Evolutionary conservation across 2,329 filamentous ascomycete genomes (phyloP), one percentile per base, ranked within the genome.

Genomic region (Lasiodiplodia theobromae): DNA sequence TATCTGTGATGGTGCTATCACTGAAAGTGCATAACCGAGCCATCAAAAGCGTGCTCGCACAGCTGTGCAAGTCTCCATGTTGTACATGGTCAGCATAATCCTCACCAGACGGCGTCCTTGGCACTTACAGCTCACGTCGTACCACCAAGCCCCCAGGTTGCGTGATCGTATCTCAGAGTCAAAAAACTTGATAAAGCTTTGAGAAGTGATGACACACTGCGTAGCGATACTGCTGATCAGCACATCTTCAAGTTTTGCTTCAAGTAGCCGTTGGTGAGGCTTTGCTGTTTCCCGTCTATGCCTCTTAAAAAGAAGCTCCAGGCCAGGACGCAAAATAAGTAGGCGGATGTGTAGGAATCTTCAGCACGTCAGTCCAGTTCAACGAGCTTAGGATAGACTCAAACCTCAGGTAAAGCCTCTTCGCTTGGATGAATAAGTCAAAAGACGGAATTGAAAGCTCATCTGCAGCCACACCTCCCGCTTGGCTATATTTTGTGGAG

Each of bases 401-500:
- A 54, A 34, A 54, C 52, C 52, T 54, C 34, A 54, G 31, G 18
- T 54, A 54, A 18, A 54, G 52, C 23, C 52, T 54, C 52, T 54
- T 31, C 3, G 52, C 52, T 34, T 54, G 52, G 25, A 31, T 0
- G 2, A 31, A 8, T 12, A 54, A 25, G 12, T 54, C 52, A 16
- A 2, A 16, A 5, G 11, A 34, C 4, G 25, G 52, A 54, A 28
- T 16, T 54, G 52, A 2, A 54, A 54, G 23, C 23, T 21, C 52
- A 14, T 31, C 52, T 34, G 5, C 18, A 23, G 18, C 18, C 1
- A 12, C 1, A 0, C 7, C 21, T 2, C 21, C 8, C 18, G n/a
- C 11, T 12, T 52, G 49, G n/a, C 0, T 4, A 21, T 21, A 52
- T 52, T 52, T 23, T 23, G 49, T 8, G 4, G 49, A 23, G 21